Base-by-base conservation (phyloP, 176 grass and related monocot genomes). In the Chloris gayana region DNA sequence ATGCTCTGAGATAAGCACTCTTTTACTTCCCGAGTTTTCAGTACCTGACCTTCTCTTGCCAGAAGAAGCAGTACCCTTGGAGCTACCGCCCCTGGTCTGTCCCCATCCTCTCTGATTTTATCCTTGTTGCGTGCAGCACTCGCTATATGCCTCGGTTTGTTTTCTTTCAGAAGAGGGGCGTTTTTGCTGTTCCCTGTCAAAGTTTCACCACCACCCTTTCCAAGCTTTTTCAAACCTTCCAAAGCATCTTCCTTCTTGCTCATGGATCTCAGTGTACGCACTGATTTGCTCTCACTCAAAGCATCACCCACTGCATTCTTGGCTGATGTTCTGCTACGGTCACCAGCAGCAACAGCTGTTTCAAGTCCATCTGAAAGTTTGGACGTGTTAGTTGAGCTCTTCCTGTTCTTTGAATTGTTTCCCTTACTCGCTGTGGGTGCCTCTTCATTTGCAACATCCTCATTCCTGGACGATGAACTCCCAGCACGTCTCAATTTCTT, bases 221-320 rank as follows among this genome's bases (percentile, higher is more conserved):
- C 58, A 46, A 42, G 27, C 63, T 4, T 64, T 79, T 69, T 84
- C 75, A 68, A 74, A 70, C 44, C 64, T 58, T 76, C 65, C 9
- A 75, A 65, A 56, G 82, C 72, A 53, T 70, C 82, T 71, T 70
- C 65, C 46, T 70, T 80, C 82, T 85, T 81, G 77, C 38, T n/a
- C 27, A 14, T 76, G 65, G 82, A 89, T 76, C 87, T 85, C 75
- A 80, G 64, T 4, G 0, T 80, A 69, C 34, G 77, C 14, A 45
- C 77, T 47, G 77, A 80, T 70, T 89, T 88, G 26, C 42, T 85
- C 27, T 65, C 71, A 53, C 71, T 75, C 71, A 76, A 70, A 44
- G 34, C 31, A 53, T 62, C 26, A 37, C 69, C 33, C 70, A 69
- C 32, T 42, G 42, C 22, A 53, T 74, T 80, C 32, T 51, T 61